Conservation (phyloP, 2,329 filamentous ascomycete genomes). For the Hypoxylon sp. region DNA sequence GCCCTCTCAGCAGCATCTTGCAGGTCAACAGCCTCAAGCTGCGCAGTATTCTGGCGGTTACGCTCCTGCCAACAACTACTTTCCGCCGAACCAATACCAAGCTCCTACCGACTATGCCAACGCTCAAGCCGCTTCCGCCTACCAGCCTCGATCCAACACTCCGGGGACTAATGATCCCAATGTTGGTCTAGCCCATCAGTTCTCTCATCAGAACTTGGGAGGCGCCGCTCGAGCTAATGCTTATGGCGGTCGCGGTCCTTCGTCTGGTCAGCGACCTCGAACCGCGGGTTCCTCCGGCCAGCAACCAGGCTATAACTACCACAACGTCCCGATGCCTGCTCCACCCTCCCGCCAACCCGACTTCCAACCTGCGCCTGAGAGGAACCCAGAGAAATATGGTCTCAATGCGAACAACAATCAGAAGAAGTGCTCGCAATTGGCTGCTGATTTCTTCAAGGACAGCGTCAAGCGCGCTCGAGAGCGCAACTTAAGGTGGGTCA, state of each 20-base stretch:
- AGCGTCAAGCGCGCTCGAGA: constrained; percentile 96
- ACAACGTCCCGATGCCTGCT: constrained; percentile 76
- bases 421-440: constrained; percentile 77
- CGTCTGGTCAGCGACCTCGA: constrained; percentile 82
- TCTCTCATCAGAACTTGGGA: constrained; percentile 94
- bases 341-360: constrained; percentile 71
- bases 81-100: constrained; percentile 72
- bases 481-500: constrained; percentile 87
- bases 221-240: constrained; percentile 77
- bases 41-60: constrained; percentile 64
- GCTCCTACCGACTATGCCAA: constrained; percentile 51
- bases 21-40: constrained; percentile 59
- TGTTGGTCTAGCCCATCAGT: constrained; percentile 93
- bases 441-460: constrained; percentile 97
- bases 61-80: constrained; percentile 69
- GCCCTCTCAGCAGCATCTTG: constrained; percentile 64
- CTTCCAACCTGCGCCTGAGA: constrained; percentile 84
- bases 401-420: constrained; percentile 76
- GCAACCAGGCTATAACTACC: constrained; percentile 73
- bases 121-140: constrained; percentile 52
- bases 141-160: constrained; percentile 69
- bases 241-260: constrained; percentile 76
- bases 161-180: constrained; percentile 83
- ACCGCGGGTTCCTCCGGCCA: constrained; percentile 82
- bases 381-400: constrained; percentile 86